Conservation (phyloP, 1,139 yeast genomes). For the Diutina neorugosa region DNA sequence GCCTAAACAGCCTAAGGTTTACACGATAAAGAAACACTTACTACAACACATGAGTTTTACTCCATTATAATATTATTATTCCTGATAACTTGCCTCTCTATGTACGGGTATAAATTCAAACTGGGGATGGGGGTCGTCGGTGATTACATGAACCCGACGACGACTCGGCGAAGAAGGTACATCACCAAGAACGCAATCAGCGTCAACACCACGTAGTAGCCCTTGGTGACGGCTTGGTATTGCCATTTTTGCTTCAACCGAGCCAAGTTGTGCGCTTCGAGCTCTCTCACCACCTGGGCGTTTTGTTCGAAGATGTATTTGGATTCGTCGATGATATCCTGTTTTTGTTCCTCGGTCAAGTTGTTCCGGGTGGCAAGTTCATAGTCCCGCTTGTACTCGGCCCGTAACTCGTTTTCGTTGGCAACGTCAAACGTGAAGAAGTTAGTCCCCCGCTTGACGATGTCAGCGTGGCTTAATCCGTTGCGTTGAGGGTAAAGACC, state of each 20-base stretch:
- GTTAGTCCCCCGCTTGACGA: constrained; percentile 51
- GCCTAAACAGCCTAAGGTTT: too few relatives aligned
- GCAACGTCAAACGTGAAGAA: constrained; percentile 62
- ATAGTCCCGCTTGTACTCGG: constrained; percentile 60
- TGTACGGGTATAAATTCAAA: background rate
- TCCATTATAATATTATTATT: background rate
- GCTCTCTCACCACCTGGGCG: constrained; percentile 47
- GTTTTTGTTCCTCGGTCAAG: constrained; percentile 58
- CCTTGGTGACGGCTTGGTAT: constrained; percentile 40
- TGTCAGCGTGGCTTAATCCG: constrained; percentile 50
- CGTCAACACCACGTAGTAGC: constrained; percentile 26
- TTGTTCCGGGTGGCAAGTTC: constrained; percentile 63
- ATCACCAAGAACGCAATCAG: constrained; percentile 15
- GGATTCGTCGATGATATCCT: constrained; percentile 58
- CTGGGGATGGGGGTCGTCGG: background rate
- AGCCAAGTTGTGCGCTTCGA: constrained; percentile 49
- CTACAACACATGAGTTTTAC: too few relatives aligned
- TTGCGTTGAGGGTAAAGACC: constrained; percentile 67
- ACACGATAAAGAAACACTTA: too few relatives aligned
- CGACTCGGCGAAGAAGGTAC: constrained; percentile 6
- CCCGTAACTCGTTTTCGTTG: constrained; percentile 54
- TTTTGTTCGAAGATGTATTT: constrained; percentile 55
- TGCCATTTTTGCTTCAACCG: constrained; percentile 45
- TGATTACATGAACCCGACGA: background rate
- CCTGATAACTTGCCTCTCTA: too few relatives aligned